Conservation (phyloP, 202 grass and related monocot species). For the Musa balbisiana region DNA sequence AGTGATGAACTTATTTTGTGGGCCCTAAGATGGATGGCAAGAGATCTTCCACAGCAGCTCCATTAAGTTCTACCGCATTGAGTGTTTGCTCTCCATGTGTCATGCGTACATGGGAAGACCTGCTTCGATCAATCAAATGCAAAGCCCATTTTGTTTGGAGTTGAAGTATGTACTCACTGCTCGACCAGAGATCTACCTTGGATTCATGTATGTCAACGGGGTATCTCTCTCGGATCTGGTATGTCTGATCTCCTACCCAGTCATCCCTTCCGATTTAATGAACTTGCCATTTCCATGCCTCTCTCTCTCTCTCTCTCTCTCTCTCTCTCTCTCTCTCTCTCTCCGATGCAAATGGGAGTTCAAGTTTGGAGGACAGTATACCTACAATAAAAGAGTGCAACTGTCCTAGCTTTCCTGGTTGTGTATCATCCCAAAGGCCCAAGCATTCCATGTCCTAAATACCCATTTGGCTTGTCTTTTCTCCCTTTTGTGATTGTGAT, state of each 20-base stretch:
- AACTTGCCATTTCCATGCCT: neutral
- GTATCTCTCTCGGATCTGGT: neutral
- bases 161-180: too few relatives aligned
- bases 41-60: too few relatives aligned
- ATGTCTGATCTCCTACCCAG: neutral
- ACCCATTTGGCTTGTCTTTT: constrained; percentile 1
- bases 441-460: neutral
- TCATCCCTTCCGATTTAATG: neutral
- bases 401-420: neutral
- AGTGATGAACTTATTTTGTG: too few relatives aligned
- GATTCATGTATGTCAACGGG: neutral
- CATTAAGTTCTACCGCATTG: too few relatives aligned
- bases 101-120: too few relatives aligned
- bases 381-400: neutral
- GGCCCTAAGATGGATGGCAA: too few relatives aligned
- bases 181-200: neutral
- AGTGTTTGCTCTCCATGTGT: too few relatives aligned
- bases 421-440: neutral
- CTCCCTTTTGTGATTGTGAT: neutral
- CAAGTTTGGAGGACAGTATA: too few relatives aligned
- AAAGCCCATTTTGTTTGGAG: too few relatives aligned
- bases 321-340: neutral
- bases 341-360: too few relatives aligned
- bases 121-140: too few relatives aligned
- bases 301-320: neutral